Base-by-base conservation (phyloP, 2,329 filamentous ascomycete species). In the Aureobasidium sp. region DNA sequence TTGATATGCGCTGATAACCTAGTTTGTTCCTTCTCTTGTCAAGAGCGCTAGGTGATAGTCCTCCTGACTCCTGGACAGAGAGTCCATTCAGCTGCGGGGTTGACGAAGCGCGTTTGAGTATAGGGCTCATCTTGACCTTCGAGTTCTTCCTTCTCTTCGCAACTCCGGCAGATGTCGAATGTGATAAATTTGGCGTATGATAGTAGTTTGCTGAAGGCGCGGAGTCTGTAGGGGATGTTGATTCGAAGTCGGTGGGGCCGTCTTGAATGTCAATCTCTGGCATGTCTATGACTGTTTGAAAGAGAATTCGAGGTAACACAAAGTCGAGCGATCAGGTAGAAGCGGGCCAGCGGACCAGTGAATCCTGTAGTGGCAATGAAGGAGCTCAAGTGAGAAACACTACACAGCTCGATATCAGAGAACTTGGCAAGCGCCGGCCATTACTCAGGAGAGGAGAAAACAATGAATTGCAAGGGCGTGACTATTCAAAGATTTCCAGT, bases 1-100 rank as follows among this genome's bases (percentile, higher is more conserved):
- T 90, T 48, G 92, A 95, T 39, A 91, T 96, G 70, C 93, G 85
- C 77, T 97, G 93, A 73, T 97, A 97, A 42, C 93, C 93, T 64
- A 97, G 81, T 76, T 96, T 97, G 75, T 96, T 97, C 71, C 92
- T 61, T 34, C 64, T 63, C 27, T 61, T 62, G 21, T 62, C 53
- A 3, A 57, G 27, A 25, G 54, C 53, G 9, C 54, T 53, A 9
- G 61, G 54, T 2, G 61, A 58, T n/a, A 58, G 30, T 8, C 32
- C 54, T 5, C 48, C 61, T 21, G 54, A 10, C 14, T 62, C 61
- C 27, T 59, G n/a, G 2, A 42, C 53, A 21, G 37, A 39, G 14
- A 59, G 39, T 8, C 45, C 48, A 29, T 37, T 50, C 45, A 62
- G 34, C 16, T 62, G 61, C 4, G 61, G 61, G 6, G 53, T 59